Evolutionary conservation across 1,284 basidiomycete species (phyloP), one percentile per base, ranked within the genome.

Genomic region (Gymnopus androsaceus): DNA sequence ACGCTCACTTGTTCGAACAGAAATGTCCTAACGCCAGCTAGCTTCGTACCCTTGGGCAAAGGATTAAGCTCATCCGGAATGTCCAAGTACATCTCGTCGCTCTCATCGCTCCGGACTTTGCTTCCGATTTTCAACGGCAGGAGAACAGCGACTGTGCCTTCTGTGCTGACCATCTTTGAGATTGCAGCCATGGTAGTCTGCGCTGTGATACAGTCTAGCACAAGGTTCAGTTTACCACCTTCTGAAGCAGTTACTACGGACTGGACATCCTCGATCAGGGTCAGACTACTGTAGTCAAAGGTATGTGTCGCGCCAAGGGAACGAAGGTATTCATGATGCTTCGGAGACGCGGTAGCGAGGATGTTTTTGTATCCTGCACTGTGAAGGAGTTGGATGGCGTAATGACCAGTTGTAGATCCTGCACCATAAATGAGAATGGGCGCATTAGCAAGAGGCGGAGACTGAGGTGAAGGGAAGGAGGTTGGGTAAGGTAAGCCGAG

Each of bases 361-460:
- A 84, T 72, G 41, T 74, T 76, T 36, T 65, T 79, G 71, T 82
- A 85, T 0, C 82, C 81, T 1, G 80, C 75, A 28, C 76, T 65
- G 44, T 71, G 72, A 45, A 84, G 73, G n/a, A 85, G 70, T 64
- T 85, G 84, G 44, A 85, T 62, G 17, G 75, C 69, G 59, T 81
- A 83, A 57, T 82, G 77, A 3, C 82, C 83, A 0, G 78, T 64
- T n/a, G 79, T 80, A 4, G 83, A 72, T 9, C 83, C 81, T 15
- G 78, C 79, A 51, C 83, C 81, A 57, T 81, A 85, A 23, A 87
- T 68, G 8, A 83, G 71, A 52, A 83, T 78, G 1, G 80, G 72
- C 1, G 62, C 33, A 23, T 66, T 56, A 3, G 72, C 66, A 12
- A 70, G 63, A 19, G 70, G 64, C 12, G 78, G 75, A 2, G 69